Base-by-base conservation (phyloP, 2,329 filamentous ascomycete species). In the Podosphaera fusca region DNA sequence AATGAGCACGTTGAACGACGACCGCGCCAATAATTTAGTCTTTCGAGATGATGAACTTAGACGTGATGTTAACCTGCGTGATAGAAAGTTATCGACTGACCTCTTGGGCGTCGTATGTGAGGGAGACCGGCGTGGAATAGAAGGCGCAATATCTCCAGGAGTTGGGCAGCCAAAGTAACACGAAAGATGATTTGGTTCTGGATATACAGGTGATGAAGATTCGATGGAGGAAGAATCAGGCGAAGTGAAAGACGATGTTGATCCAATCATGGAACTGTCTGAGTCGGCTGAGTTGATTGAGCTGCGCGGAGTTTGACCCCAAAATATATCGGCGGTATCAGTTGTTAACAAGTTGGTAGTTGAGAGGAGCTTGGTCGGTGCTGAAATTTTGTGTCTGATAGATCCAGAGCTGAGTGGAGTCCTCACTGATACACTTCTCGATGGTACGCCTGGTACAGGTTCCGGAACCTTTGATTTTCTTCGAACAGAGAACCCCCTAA, bases 261-360 rank as follows among this genome's bases (percentile, higher is more conserved):
- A 54, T 33, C 68, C 76, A 42, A 73, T 70, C 55, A 69, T 68
- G 58, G 78, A 78, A 64, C 74, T 74, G 63, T 90, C 85, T 3
- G 83, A 87, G 59, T 85, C 81, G 47, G 80, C 80, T 2, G 82
- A 84, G 62, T 76, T 75, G 58, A 69, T 71, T 2, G 61, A 61
- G n/a, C 58, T 58, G 14, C 62, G 61, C 7, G 61, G 55, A 31
- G 60, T 59, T 45, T 53, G 61, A 51, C 58, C 62, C 31, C 66
- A 69, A 50, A 73, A 73, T 60, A 95, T 81, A 67, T 95, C 85
- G 55, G 90, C 90, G 8, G 92, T 89, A 67, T 90, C 90, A 76
- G 95, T 95, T 6, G 87, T 88, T 57, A 95, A 82, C 78, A 94
- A 87, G 70, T 96, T 98, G 63, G 92, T 96, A 4, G 90, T 95